Evolutionary conservation across 2,329 filamentous ascomycete genomes (phyloP).

Genomic region (Hirsutella minnesotensis): DNA sequence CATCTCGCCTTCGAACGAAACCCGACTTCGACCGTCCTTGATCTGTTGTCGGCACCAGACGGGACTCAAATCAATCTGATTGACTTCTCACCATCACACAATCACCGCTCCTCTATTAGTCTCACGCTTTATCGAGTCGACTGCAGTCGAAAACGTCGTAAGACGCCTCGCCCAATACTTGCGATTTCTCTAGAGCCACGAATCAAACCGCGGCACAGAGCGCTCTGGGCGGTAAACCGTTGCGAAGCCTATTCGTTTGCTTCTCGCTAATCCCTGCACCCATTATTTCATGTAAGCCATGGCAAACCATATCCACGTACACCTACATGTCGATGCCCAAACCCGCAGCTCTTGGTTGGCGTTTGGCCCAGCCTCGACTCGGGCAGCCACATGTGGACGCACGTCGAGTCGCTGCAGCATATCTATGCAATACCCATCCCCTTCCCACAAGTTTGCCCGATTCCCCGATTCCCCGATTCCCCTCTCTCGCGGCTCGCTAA

Average conservation of each 20-base stretch:
- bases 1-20: not conserved
- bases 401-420: not conserved
- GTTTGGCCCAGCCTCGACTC: not conserved
- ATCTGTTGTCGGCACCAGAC: not conserved
- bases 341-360: not conserved
- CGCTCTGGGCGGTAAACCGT: conserved; percentile 1
- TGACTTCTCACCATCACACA: not conserved
- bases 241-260: conserved; percentile 2
- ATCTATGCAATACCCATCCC: not conserved
- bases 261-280: not conserved
- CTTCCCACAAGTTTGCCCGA: not conserved
- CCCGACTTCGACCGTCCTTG: not conserved
- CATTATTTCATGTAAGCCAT: conserved; percentile 3
- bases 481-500: not conserved
- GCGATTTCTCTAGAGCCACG: not conserved
- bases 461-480: not conserved
- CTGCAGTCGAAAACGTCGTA: not conserved
- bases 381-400: conserved; percentile 1
- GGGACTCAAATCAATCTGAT: not conserved
- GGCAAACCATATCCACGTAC: conserved; percentile 1
- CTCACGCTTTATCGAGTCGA: not conserved
- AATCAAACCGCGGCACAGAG: not conserved
- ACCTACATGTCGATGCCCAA: conserved; percentile 1
- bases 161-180: not conserved
- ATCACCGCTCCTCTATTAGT: not conserved